These are phyloP conservation scores for Botryotinia calthae DNA, from an alignment of 2,329 filamentous ascomycete species.

Conservation along the genomic window DNA sequence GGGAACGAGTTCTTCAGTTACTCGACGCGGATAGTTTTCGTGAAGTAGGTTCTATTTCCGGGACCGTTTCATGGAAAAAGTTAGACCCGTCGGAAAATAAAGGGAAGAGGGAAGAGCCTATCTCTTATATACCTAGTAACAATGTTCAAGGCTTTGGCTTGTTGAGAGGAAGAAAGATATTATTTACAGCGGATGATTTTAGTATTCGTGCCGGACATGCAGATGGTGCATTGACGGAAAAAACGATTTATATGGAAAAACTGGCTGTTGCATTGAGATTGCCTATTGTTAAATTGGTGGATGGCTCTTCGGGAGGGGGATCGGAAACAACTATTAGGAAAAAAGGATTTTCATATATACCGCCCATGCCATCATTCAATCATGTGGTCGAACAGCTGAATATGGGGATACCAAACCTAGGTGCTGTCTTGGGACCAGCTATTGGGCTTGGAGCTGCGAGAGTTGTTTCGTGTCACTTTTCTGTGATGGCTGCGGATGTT, in stretches of 20 bases:
- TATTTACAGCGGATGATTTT: constrained; percentile 65
- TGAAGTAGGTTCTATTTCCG: constrained; percentile 60
- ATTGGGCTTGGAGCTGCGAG: constrained; percentile 62
- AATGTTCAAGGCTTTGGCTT: constrained; percentile 60
- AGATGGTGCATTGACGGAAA: constrained; percentile 56
- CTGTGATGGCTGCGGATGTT: constrained; percentile 63
- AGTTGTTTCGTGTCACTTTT: constrained; percentile 62
- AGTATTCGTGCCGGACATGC: constrained; percentile 62
- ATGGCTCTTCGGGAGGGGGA: constrained; percentile 61
- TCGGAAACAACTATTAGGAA: constrained; percentile 58
- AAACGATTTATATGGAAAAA: constrained; percentile 62
- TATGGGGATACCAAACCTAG: constrained; percentile 61
- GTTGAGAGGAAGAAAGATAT: constrained; percentile 51
- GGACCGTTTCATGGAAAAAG: constrained; percentile 56
- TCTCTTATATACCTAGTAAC: constrained; percentile 56
- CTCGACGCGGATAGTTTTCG: constrained; percentile 55
- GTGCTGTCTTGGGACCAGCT: constrained; percentile 60
- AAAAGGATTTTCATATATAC: constrained; percentile 58
- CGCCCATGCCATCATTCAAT: constrained; percentile 53
- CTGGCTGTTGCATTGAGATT: constrained; percentile 55
- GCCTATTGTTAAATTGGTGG: constrained; percentile 62
- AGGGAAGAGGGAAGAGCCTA: constrained; percentile 46
- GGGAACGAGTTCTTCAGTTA: constrained; percentile 58
- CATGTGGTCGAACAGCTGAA: constrained; percentile 58
- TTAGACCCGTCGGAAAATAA: constrained; percentile 38